Conservation (phyloP, 192 early-diverging fungal species). For the Glomus cerebriforme region DNA sequence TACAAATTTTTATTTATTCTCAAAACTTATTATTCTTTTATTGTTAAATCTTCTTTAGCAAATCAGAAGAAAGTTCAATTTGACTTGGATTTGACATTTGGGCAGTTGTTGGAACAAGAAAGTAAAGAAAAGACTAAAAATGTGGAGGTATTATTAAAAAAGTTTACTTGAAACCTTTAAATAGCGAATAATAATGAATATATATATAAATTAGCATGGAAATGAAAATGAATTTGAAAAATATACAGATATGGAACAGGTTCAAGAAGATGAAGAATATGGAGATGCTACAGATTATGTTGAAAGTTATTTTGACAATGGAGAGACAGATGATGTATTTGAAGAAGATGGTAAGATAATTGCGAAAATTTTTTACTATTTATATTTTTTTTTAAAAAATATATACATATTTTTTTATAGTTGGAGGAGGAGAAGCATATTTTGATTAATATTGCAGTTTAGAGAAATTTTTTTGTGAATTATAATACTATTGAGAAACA, state of each 20-base stretch:
- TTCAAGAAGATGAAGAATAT: constrained; percentile 19
- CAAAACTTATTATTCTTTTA: neutral
- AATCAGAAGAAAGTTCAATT: neutral
- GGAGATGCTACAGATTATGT: constrained; percentile 26
- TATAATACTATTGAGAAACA: too few species aligned
- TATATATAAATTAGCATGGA: neutral
- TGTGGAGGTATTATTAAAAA: neutral
- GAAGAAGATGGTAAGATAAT: neutral
- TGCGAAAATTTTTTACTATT: neutral
- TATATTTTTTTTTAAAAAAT: neutral
- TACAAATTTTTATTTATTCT: neutral
- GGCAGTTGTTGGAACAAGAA: constrained; percentile 1
- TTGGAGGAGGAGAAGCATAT: neutral
- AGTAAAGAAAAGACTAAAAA: constrained; percentile 8
- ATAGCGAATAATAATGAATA: neutral
- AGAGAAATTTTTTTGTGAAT: too few species aligned
- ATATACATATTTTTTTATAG: neutral
- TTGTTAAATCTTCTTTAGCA: neutral
- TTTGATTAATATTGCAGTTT: neutral
- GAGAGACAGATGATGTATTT: neutral
- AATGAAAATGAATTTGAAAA: constrained; percentile 7
- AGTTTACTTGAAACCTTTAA: neutral
- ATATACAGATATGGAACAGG: neutral
- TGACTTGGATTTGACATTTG: constrained; percentile 14
- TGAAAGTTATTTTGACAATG: constrained; percentile 23